Evolutionary conservation across 257 asterid species (phyloP).

Genomic region (Lavandula angustifolia): DNA sequence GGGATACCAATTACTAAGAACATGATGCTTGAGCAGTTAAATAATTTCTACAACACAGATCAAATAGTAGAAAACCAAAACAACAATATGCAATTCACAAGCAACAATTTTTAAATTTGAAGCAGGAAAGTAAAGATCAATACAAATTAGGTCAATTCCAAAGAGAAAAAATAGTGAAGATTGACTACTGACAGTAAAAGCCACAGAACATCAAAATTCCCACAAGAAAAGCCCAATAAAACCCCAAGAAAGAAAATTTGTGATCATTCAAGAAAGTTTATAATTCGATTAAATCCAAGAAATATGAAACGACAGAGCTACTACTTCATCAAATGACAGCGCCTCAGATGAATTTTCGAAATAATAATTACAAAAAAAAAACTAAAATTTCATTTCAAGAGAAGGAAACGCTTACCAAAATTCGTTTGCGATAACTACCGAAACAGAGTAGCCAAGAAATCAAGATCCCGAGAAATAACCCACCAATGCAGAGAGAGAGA

Average conservation of each 20-base stretch:
- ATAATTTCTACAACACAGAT: background rate
- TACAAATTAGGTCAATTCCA: constrained; percentile 24
- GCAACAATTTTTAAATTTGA: background rate
- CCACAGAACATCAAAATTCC: constrained; percentile 20
- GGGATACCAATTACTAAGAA: background rate
- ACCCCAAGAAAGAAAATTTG: constrained; percentile 19
- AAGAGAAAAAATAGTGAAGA: constrained; percentile 12
- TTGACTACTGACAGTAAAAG: constrained; percentile 24
- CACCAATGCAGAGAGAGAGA: constrained; percentile 27
- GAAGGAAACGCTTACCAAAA: constrained; percentile 27
- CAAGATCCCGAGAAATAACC: constrained; percentile 21
- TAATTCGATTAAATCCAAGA: background rate
- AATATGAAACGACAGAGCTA: background rate
- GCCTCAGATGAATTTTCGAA: background rate
- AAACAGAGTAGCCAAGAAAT: background rate
- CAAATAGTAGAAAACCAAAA: background rate
- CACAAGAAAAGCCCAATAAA: constrained; percentile 21
- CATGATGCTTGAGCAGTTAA: background rate
- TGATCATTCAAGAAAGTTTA: constrained; percentile 10
- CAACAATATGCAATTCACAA: background rate
- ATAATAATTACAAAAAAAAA: background rate
- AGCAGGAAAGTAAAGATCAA: constrained; percentile 25
- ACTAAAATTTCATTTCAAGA: background rate
- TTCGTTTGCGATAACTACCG: background rate
- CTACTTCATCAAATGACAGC: constrained; percentile 13